Evolutionary conservation across 352 stramenopile genomes (phyloP).

Genomic region (Aphanomyces invadans): DNA sequence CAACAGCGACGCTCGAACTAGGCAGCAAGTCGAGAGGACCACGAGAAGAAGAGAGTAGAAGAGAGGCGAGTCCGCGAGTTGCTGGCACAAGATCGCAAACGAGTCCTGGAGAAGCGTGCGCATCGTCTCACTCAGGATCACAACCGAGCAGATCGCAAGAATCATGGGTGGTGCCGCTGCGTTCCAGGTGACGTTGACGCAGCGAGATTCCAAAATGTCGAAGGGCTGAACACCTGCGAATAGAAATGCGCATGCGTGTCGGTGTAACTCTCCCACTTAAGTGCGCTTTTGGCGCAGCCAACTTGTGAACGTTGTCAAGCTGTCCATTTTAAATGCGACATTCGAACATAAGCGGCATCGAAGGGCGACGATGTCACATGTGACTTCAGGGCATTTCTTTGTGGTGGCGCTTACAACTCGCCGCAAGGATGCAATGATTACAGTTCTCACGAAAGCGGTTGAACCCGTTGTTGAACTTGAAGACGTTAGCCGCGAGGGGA

Average conservation of each 20-base stretch:
- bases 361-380: slow-evolving; percentile 1
- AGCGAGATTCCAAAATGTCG: slow-evolving; percentile 10
- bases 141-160: slow-evolving; percentile 17
- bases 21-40: slow-evolving; percentile 17
- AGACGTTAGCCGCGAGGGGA: no score
- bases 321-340: neutral
- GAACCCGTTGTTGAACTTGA: no score
- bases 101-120: slow-evolving; percentile 20
- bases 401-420: neutral
- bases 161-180: neutral
- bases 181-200: neutral
- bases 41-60: slow-evolving; percentile 20
- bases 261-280: neutral
- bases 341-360: neutral
- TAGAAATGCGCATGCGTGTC: slow-evolving; percentile 5
- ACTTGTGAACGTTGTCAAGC: neutral
- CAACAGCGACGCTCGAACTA: slow-evolving; percentile 14
- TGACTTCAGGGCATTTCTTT: neutral
- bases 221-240: neutral
- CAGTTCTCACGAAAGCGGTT: neutral
- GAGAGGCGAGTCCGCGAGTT: slow-evolving; percentile 19
- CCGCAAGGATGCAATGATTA: neutral
- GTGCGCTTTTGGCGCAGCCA: neutral
- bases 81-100: slow-evolving; percentile 22
- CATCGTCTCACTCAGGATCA: slow-evolving; percentile 24